Evolutionary conservation across 192 early-diverging fungal genomes (phyloP), one percentile per base, ranked within the genome.

Genomic region (Lunasporangiospora selenospora): DNA sequence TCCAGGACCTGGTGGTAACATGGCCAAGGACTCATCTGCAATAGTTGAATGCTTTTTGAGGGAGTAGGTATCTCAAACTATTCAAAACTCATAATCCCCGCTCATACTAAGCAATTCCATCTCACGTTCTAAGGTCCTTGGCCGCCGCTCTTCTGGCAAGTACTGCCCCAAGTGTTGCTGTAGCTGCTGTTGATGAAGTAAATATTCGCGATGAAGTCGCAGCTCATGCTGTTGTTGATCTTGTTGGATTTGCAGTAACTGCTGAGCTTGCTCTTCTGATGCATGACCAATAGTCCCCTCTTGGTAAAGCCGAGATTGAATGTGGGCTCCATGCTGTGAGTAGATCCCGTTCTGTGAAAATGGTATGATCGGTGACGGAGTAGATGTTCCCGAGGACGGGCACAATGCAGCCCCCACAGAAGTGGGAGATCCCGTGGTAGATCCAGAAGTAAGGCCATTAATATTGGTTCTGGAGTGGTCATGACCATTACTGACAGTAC

Each of bases 31-130:
- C n/a, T n/a, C n/a, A n/a, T n/a, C n/a, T n/a, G n/a, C n/a, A n/a
- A n/a, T n/a, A n/a, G n/a, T n/a, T n/a, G n/a, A n/a, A n/a, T n/a
- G n/a, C n/a, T n/a, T n/a, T n/a, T n/a, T n/a, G n/a, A n/a, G n/a
- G n/a, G n/a, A n/a, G n/a, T n/a, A n/a, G n/a, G n/a, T n/a, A n/a
- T n/a, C n/a, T n/a, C n/a, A n/a, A n/a, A n/a, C n/a, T n/a, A n/a
- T n/a, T n/a, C 39, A 64, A 41, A 65, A 65, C 38, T 65, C 53
- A 34, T 65, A 57, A 47, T 65, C 63, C 13, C 63, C 63, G 21
- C 63, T 65, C 63, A 65, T 65, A n/a, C 63, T 65, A 4, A 65
- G 53, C 13, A 65, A 38, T 31, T 65, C 63, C 63, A 65, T 65
- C 21, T 65, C 63, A 4, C 53, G 33, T 23, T 65, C 63, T 23